Conservation (phyloP, 139 green algal genomes). For the Nannochloris sp. region DNA sequence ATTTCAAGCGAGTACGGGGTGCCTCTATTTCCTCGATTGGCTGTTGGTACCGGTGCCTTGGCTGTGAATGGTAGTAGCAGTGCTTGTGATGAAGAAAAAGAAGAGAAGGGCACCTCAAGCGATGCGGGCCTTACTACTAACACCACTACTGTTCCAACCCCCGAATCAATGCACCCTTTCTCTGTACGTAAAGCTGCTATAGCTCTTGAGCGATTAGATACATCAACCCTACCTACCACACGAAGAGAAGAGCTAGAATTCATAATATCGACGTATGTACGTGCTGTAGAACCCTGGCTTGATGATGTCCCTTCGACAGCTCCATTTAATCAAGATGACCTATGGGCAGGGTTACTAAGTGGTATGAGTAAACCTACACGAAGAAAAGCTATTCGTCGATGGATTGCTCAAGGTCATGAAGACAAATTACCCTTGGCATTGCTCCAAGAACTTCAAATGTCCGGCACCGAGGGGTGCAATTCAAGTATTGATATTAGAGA, state of each 20-base stretch:
- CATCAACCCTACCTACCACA: slow-evolving; percentile 5
- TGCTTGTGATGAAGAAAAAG: background rate
- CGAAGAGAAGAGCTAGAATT: slow-evolving; percentile 15
- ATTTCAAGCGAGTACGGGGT: slow-evolving; percentile 48
- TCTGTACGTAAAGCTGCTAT: too few relatives aligned
- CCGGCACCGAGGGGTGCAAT: too few relatives aligned
- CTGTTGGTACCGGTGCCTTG: background rate
- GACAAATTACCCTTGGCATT: too few relatives aligned
- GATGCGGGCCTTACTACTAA: too few relatives aligned
- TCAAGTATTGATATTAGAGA: background rate
- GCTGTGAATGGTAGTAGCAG: background rate
- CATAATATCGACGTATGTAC: background rate
- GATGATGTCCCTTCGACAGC: background rate
- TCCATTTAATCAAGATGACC: background rate
- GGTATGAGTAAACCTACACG: background rate
- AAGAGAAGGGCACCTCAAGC: background rate
- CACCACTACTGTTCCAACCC: too few relatives aligned
- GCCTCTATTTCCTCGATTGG: slow-evolving; percentile 39
- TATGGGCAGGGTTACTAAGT: background rate
- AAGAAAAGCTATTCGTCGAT: slow-evolving; percentile 14
- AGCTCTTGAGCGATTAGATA: too few relatives aligned
- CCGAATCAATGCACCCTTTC: too few relatives aligned
- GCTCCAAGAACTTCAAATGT: too few relatives aligned
- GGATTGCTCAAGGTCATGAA: too few relatives aligned
- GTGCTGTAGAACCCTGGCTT: background rate